Percentiles rank a stretch among this genome's conserved stretches.
phyloP scores from a whole-genome alignment of 495 filamentous ascomycete genomes.

The Hyphodiscus hymeniophilus region DNA sequence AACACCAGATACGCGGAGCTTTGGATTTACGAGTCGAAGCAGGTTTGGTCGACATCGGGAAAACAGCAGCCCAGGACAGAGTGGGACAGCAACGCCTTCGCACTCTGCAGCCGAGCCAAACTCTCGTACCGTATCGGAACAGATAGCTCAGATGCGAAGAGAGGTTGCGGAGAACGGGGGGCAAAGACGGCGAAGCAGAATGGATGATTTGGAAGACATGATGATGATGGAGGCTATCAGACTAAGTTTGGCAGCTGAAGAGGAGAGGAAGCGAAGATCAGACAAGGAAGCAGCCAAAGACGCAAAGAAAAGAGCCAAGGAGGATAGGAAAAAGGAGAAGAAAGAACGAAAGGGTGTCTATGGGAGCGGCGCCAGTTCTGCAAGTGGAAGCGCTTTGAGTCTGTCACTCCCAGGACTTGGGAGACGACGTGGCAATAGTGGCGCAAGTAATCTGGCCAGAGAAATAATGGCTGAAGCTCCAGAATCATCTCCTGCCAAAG shows the following conservation, averaged over 20 bases:
- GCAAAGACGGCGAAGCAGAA: conserved; percentile 50
- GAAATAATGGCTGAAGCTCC: conserved; percentile 27
- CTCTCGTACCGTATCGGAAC: conserved; percentile 21
- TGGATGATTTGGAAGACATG: conserved; percentile 91
- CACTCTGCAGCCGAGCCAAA: conserved; percentile 20
- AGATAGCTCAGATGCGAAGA: conserved; percentile 8
- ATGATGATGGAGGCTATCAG: conserved; percentile 98
- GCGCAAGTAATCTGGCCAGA: conserved; percentile 38
- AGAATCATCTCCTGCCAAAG: conserved; percentile 49
- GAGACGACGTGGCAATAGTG: conserved; percentile 47
- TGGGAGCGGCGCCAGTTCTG: conserved; percentile 35
- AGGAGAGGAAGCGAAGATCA: conserved; percentile 73
- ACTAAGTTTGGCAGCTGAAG: conserved; percentile 79
- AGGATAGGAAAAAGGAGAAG: conserved; percentile 66
- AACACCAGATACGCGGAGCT: conserved; percentile 33
- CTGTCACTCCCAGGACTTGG: conserved; percentile 36
- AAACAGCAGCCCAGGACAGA: conserved; percentile 15
- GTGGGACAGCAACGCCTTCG: conserved; percentile 25
- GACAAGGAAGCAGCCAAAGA: conserved; percentile 73
- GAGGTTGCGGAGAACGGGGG: conserved; percentile 15
- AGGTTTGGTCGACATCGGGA: conserved; percentile 21
- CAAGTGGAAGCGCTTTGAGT: conserved; percentile 44
- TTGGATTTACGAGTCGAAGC: conserved; percentile 21
- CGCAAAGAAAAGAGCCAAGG: conserved; percentile 74
- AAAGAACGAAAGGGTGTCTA: conserved; percentile 38